These are phyloP conservation scores for Candida tropicalis DNA, from an alignment of 1,139 yeast genomes.

Conservation along the genomic window DNA sequence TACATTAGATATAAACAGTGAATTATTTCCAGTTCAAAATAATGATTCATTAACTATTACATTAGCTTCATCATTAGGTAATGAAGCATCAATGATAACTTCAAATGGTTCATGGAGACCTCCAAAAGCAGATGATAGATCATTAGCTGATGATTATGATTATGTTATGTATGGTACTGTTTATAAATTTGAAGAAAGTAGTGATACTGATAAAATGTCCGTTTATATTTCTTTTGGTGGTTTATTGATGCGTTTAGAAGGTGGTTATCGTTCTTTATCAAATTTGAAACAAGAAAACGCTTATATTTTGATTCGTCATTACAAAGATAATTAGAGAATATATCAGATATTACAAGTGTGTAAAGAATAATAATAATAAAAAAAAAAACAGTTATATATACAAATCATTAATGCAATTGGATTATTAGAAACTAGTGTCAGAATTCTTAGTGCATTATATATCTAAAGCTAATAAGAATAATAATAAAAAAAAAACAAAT, in stretches of 20 bases:
- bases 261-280: slow-evolving; percentile 87
- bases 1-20: slow-evolving; percentile 90
- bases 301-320: slow-evolving; percentile 83
- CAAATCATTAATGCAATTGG: neutral
- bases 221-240: slow-evolving; percentile 98
- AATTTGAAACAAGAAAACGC: slow-evolving; percentile 92
- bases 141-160: slow-evolving; percentile 95
- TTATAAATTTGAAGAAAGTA: slow-evolving; percentile 91
- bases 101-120: slow-evolving; percentile 89
- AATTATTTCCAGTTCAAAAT: slow-evolving; percentile 81
- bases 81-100: slow-evolving; percentile 54
- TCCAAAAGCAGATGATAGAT: slow-evolving; percentile 78
- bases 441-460: neutral
- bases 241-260: slow-evolving; percentile 88
- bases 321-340: slow-evolving; percentile 39
- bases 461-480: neutral
- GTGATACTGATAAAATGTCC: slow-evolving; percentile 71
- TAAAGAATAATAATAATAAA: neutral
- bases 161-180: slow-evolving; percentile 99
- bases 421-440: neutral
- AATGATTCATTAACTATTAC: slow-evolving; percentile 88
- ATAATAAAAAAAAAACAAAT: neutral
- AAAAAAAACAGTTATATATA: neutral
- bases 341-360: neutral
- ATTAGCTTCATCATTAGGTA: slow-evolving; percentile 76